These are phyloP conservation scores for Phytophthora syringae DNA, from an alignment of 352 stramenopile species.

Conservation along the genomic window DNA sequence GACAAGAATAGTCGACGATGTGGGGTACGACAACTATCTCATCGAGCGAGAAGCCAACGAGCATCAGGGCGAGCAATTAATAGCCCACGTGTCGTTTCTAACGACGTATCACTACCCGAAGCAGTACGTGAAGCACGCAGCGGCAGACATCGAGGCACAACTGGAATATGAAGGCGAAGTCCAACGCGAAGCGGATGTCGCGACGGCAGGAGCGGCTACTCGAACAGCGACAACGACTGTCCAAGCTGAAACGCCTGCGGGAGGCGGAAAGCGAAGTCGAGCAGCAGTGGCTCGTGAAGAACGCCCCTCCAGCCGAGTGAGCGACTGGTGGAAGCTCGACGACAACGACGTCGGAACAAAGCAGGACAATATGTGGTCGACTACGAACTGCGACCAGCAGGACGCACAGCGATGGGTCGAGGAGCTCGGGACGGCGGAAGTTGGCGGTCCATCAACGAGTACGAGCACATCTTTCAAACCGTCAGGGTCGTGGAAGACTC, in stretches of 20 bases:
- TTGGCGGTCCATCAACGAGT: no score
- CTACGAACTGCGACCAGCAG: neutral
- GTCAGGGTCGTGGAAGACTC: no score
- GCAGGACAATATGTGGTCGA: slow-evolving; percentile 4
- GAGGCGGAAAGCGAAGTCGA: neutral
- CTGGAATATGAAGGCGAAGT: slow-evolving; percentile 3
- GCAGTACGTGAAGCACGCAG: neutral
- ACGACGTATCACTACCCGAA: no score
- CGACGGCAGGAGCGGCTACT: neutral
- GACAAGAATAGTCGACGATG: neutral
- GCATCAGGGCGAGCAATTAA: no score
- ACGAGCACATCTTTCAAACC: no score
- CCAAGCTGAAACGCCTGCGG: neutral
- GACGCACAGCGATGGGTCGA: no score
- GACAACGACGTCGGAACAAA: neutral
- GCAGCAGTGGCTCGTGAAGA: neutral
- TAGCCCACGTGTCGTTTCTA: no score
- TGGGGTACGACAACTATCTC: slow-evolving; percentile 4
- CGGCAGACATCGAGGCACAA: neutral
- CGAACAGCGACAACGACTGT: slow-evolving; percentile 1
- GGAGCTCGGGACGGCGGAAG: no score
- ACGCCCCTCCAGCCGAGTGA: no score
- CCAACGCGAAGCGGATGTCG: neutral
- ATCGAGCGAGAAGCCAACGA: neutral
- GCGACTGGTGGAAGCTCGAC: neutral